Evolutionary conservation across 2,329 filamentous ascomycete genomes (phyloP), one percentile per base, ranked within the genome.

Genomic region (Lasiodiplodia citricola): DNA sequence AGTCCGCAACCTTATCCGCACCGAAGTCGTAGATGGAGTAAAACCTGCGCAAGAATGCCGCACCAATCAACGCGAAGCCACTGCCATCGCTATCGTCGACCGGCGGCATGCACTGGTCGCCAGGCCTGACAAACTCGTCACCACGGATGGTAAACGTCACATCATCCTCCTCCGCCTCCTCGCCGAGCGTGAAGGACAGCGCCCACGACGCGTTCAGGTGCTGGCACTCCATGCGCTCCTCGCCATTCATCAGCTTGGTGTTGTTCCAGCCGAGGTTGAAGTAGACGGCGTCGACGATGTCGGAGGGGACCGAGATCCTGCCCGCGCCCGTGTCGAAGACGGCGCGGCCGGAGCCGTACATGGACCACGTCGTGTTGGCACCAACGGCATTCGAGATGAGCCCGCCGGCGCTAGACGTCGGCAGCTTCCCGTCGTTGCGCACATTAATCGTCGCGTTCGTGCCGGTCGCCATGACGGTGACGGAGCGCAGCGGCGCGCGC

Each of bases 321-420:
- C 72, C 72, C 8, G 72, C 71, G 57, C 72, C 72, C 0, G 72
- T 74, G 51, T 74, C 72, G 67, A 74, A 74, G 25, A 74, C 69
- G 0, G 71, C 72, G 3, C 10, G 0, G 37, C 66, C 64, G 28
- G 4, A 2, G n/a, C 63, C 60, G 28, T 23, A 72, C 16, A 63
- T 58, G 10, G 25, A 2, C 69, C 67, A 67, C 21, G 70, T 73
- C 10, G 51, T 44, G 37, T 74, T 72, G 14, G 68, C 18, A 1
- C 16, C 21, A 23, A 47, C n/a, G 2, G n/a, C n/a, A 16, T 10
- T 11, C 50, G 69, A 50, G 18, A 74, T 35, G 38, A 50, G 23
- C 57, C 70, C 35, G 21, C 58, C 18, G 35, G n/a, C 70, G 18
- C 64, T 69, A 8, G 67, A 66, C 8, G 4, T 2, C 11, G 70